These are phyloP conservation scores for Diplodia mutila DNA, from an alignment of 2,329 filamentous ascomycete species.

Conservation along the genomic window DNA sequence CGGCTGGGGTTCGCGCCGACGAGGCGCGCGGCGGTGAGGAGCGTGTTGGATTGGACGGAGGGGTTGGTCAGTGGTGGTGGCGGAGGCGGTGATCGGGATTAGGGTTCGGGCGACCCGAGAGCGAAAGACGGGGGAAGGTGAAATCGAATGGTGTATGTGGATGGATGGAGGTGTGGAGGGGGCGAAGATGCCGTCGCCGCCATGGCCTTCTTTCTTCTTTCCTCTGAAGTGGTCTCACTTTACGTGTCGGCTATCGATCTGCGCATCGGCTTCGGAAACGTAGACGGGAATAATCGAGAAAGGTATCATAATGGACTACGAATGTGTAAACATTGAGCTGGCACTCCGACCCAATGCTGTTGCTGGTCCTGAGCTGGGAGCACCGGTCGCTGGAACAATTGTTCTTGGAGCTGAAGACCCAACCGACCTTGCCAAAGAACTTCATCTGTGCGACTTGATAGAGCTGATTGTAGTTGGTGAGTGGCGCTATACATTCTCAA, in stretches of 20 bases:
- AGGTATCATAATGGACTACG: too few relatives aligned
- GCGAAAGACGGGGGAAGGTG: too few relatives aligned
- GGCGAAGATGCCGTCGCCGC: too few relatives aligned
- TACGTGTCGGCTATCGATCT: too few relatives aligned
- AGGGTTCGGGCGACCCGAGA: neutral
- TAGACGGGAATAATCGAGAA: too few relatives aligned
- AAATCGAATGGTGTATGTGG: too few relatives aligned
- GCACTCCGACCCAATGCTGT: too few relatives aligned
- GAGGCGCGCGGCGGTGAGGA: neutral
- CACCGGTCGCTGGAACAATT: neutral
- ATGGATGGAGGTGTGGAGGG: too few relatives aligned
- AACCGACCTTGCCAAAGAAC: neutral
- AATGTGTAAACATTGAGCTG: too few relatives aligned
- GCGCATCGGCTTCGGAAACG: too few relatives aligned
- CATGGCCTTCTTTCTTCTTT: too few relatives aligned
- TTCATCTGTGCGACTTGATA: neutral
- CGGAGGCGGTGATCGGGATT: neutral
- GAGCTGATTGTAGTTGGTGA: neutral
- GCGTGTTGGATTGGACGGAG: slow-evolving; percentile 1
- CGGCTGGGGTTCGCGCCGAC: neutral
- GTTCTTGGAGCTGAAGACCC: neutral
- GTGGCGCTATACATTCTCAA: neutral
- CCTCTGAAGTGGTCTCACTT: neutral
- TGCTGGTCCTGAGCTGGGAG: neutral
- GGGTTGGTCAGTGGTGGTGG: neutral